Evolutionary conservation across 208 protist species (phyloP).

Genomic region (Leishmania lainsoni): DNA sequence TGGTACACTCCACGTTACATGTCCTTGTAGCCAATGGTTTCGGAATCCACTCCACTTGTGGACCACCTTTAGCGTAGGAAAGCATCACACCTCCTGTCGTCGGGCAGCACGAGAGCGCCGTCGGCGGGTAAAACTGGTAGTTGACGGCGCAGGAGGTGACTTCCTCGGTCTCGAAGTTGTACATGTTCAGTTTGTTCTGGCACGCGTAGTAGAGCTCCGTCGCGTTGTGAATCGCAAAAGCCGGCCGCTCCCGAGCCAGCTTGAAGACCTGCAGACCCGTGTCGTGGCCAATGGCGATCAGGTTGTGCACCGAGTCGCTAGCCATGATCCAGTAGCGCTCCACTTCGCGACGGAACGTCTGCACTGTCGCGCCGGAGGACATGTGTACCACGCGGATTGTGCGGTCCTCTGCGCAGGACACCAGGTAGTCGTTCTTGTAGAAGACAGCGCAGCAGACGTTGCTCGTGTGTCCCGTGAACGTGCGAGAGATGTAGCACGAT

Average conservation of each 20-base stretch:
- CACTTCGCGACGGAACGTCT: slow-evolving; percentile 94
- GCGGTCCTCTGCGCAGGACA: slow-evolving; percentile 96
- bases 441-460: slow-evolving; percentile 98
- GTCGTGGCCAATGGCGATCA: slow-evolving; percentile 98
- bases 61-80: slow-evolving; percentile 51
- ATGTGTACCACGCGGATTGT: slow-evolving; percentile 94
- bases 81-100: slow-evolving; percentile 41
- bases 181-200: slow-evolving; percentile 48
- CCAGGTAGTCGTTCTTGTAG: slow-evolving; percentile 97
- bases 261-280: slow-evolving; percentile 98
- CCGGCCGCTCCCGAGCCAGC: slow-evolving; percentile 96
- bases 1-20: slow-evolving; percentile 23
- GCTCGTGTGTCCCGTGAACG: slow-evolving; percentile 96
- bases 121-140: slow-evolving; percentile 52
- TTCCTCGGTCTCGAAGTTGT: slow-evolving; percentile 52
- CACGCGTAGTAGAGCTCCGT: slow-evolving; percentile 64
- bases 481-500: slow-evolving; percentile 89
- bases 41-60: slow-evolving; percentile 36
- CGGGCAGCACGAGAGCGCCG: slow-evolving; percentile 69
- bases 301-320: slow-evolving; percentile 91
- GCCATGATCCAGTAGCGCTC: slow-evolving; percentile 99
- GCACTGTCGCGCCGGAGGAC: slow-evolving; percentile 41
- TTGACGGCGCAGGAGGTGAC: slow-evolving; percentile 17
- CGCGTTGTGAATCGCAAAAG: slow-evolving; percentile 53
- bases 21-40: slow-evolving; percentile 15